Base-by-base conservation (phyloP, 1,284 basidiomycete species). In the Sporisorium reilianum region DNA sequence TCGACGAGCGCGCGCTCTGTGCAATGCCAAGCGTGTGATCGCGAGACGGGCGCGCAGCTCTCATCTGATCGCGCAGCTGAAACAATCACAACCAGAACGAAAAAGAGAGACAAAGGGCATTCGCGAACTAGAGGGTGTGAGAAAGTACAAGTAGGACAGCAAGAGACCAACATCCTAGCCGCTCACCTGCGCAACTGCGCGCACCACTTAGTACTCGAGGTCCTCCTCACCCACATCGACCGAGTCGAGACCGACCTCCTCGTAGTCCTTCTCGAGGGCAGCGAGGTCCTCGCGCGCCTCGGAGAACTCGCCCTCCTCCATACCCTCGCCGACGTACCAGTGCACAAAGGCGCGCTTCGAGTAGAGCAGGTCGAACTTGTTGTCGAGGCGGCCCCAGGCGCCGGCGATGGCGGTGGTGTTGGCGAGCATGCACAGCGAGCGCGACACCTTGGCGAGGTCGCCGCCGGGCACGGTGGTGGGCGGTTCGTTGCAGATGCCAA, bases 241-340 rank as follows among this genome's bases (percentile, higher is more conserved):
- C 55, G 92, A 92, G 88, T 95, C 94, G 65, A 93, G 91, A 80
- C 93, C 94, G 85, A 97, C 94, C 66, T 76, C 77, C 60, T 83
- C 80, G 72, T 82, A 84, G 70, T 84, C 82, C 87, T 97, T 96
- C 89, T 97, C 95, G 66, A 97, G 90, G 16, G 95, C 95, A 41
- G 95, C 95, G 66, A 97, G 90, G 86, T 97, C 95, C 87, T 97
- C 95, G 78, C 95, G 92, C 28, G 95, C 95, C 88, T 97, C 95
- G 50, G 93, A 94, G 88, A 97, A 96, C 87, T 98, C 95, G 85
- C 95, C 95, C 88, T 97, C 95, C 86, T 97, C 95, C 95, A 97
- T 98, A 87, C 95, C 95, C 87, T 97, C 95, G 79, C 95, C 95
- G 73, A 94, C 93, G 81, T 95, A 96, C 80, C 80, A 85, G 75